Percentiles rank a stretch among this genome's conserved stretches.
Conservation (phyloP, 2,329 filamentous ascomycete genomes). For the Madurella mycetomatis region DNA sequence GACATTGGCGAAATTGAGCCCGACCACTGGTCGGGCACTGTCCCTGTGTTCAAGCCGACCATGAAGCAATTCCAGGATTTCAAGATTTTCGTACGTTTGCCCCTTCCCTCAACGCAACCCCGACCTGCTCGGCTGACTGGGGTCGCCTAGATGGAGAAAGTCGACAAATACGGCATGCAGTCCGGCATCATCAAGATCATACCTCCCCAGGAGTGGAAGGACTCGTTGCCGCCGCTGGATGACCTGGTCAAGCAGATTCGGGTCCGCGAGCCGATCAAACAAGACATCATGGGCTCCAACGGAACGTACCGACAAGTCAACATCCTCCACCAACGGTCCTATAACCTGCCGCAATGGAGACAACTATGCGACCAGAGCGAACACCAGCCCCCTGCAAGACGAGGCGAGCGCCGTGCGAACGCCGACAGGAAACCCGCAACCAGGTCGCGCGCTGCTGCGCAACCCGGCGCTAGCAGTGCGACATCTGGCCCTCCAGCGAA, state of each 20-base stretch:
- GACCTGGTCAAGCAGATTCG: constrained; percentile 86
- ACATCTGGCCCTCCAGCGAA: constrained; percentile 37
- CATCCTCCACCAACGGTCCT: constrained; percentile 90
- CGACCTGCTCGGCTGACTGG: constrained; percentile 26
- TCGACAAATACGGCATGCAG: constrained; percentile 95
- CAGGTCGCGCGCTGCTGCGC: constrained; percentile 35
- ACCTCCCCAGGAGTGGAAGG: constrained; percentile 88
- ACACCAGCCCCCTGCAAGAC: constrained; percentile 87
- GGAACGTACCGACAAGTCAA: constrained; percentile 97
- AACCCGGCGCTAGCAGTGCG: constrained; percentile 26
- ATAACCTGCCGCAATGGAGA: constrained; percentile 96
- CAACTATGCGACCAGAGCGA: constrained; percentile 89
- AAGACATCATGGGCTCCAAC: constrained; percentile 94
- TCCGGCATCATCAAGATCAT: constrained; percentile 96
- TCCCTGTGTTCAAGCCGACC: constrained; percentile 91
- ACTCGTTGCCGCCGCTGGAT: constrained; percentile 71
- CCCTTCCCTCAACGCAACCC: constrained; percentile 1
- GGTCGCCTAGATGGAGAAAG: constrained; percentile 60
- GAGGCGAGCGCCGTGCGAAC: constrained; percentile 72
- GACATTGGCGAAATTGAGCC: constrained; percentile 77
- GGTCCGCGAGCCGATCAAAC: constrained; percentile 95
- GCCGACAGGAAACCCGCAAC: constrained; percentile 46
- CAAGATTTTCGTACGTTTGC: constrained; percentile 69
- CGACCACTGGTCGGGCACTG: constrained; percentile 84
- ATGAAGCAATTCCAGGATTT: constrained; percentile 96